Conservation (phyloP, 1,284 basidiomycete species). For the Ustilago shanxiensis region DNA sequence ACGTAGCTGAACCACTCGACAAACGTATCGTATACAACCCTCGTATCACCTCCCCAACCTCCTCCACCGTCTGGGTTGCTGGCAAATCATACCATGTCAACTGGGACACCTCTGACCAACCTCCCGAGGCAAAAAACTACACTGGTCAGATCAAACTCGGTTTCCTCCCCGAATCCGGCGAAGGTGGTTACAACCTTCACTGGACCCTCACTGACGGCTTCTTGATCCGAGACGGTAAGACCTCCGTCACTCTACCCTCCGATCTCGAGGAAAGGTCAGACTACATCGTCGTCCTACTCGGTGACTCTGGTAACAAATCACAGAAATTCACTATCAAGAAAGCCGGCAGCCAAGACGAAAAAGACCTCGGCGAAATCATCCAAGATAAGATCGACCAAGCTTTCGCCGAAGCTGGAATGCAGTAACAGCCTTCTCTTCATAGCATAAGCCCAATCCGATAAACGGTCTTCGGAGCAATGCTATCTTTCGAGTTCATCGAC, state of each 20-base stretch:
- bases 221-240: conserved; percentile 24
- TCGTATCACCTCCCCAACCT: conserved; percentile 35
- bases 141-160: conserved; percentile 49
- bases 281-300: conserved; percentile 50
- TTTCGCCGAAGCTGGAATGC: conserved; percentile 13
- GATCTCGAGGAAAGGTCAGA: conserved; percentile 30
- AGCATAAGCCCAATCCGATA: conserved; percentile 16
- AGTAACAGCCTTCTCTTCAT: too few relatives aligned
- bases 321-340: conserved; percentile 40
- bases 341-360: not conserved
- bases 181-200: conserved; percentile 44
- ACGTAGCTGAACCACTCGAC: conserved; percentile 9
- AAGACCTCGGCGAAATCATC: conserved; percentile 8
- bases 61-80: conserved; percentile 33
- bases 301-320: conserved; percentile 46
- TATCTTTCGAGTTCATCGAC: not conserved
- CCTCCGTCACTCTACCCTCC: conserved; percentile 28
- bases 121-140: conserved; percentile 15
- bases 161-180: conserved; percentile 38
- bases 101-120: conserved; percentile 43
- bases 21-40: conserved; percentile 56
- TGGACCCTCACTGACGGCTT: conserved; percentile 42
- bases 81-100: conserved; percentile 33
- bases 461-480: conserved; percentile 8
- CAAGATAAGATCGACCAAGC: conserved; percentile 20